Evolutionary conservation across 2,329 filamentous ascomycete species (phyloP), one percentile per base, ranked within the genome.

Genomic region (Aureobasidium sp.): DNA sequence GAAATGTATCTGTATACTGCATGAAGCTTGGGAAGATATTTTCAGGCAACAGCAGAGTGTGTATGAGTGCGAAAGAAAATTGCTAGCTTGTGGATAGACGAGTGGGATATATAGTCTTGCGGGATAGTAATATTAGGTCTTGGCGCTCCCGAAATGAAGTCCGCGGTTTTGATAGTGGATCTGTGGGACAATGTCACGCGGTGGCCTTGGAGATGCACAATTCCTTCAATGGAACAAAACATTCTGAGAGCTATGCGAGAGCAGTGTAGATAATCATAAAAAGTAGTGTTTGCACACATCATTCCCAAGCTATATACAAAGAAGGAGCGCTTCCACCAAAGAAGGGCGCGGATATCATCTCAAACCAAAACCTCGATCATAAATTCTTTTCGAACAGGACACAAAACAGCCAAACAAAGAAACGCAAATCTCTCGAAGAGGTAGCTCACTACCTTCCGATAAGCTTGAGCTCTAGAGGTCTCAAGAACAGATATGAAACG

Each of bases 401-500:
- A 34, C 9, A 34, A 34, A 29, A 44, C 17, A 42, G 36, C 47
- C 41, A 56, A 51, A 39, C 47, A 55, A 41, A 42, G 37, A n/a
- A 55, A 56, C 39, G 56, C 39, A 45, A 17, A 39, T 15, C 47
- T 27, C 22, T 25, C 22, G n/a, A n/a, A 15, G n/a, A 44, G 17
- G 27, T 36, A 12, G 25, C n/a, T 37, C 22, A 42, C 37, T 64
- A 66, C 63, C 64, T 61, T n/a, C 67, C 66, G 56, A 73, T 70
- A 20, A 67, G 62, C 69, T 71, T 79, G 66, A 79, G 64, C 71
- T 84, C 82, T 39, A 82, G 66, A 20, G 75, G 72, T 63, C 84
- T 76, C 65, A 86, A 67, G 1, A 76, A 68, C 51, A 78, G 68
- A 72, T 87, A 89, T 1, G 75, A 74, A 1, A 79, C 66, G 7